Evolutionary conservation across 257 asterid species (phyloP), one percentile per base, ranked within the genome.

Genomic region (Forsythia viridissima): DNA sequence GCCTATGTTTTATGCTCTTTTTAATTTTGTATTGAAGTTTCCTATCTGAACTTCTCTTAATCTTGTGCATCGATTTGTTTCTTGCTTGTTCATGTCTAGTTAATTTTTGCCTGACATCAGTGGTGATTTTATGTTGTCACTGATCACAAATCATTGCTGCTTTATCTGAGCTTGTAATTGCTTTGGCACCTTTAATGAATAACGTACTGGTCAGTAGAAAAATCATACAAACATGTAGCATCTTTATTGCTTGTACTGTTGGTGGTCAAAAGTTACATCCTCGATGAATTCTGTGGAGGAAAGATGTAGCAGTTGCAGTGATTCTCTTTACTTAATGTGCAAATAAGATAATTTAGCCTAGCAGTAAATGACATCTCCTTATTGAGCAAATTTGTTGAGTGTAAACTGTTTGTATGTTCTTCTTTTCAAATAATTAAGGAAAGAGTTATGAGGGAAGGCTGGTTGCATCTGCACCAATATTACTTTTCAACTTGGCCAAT

Each of bases 1-100:
- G 9, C 66, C 30, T 8, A 6, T 57, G 30, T 57, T 57, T 16
- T 16, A n/a, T 57, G 11, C 66, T 2, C 34, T 18, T 52, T 52
- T 18, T 57, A 57, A 16, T n/a, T 55, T 57, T 57, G 9, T 20
- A 8, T 59, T 59, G 37, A 59, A 59, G 67, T 59, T 59, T 21
- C 12, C 67, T 59, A 0, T 21, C 8, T 59, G 67, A 59, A 20
- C 37, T 8, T 59, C 37, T 59, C 36, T 57, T 57, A 37, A 48
- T 15, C 59, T 48, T 20, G 67, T 59, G 34, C 34, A 20, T 81
- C 39, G 20, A 73, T 75, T 59, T 66, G n/a, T 69, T 75, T 70
- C 70, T 37, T 61, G 77, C 38, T 43, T 30, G 40, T 36, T 42
- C 44, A 2, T 11, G 4, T 71, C 15, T 9, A 21, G 36, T 43